phyloP scores from a whole-genome alignment of 495 filamentous ascomycete genomes.

The Tuber calosporum region DNA sequence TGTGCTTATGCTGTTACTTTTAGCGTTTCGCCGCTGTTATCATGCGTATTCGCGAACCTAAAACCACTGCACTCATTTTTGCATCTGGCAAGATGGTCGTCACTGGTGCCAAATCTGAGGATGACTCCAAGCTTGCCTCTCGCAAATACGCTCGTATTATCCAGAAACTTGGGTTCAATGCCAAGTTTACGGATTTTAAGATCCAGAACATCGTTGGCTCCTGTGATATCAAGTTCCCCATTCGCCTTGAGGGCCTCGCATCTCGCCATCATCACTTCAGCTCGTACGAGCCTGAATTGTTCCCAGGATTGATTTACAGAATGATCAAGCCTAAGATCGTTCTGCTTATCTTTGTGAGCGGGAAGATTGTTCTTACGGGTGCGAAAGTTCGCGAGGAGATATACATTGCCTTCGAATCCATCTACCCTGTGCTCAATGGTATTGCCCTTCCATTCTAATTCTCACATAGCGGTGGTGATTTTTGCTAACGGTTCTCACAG shows the following conservation, averaged over 20 bases:
- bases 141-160: conserved; percentile 99
- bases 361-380: conserved; percentile 96
- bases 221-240: conserved; percentile 99
- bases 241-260: conserved; percentile 90
- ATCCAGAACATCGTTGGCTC: conserved; percentile 99
- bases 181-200: conserved; percentile 99
- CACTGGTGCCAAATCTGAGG: conserved; percentile 96
- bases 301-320: conserved; percentile 98
- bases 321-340: conserved; percentile 99
- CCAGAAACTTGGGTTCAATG: conserved; percentile 98
- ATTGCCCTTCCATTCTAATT: conserved; percentile 24
- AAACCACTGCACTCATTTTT: conserved; percentile 97
- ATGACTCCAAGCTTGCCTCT: conserved; percentile 92
- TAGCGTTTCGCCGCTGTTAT: conserved; percentile 99
- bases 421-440: conserved; percentile 97
- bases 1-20: conserved; percentile 45
- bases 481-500: conserved; percentile 45
- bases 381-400: conserved; percentile 99
- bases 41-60: conserved; percentile 99
- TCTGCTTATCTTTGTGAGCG: conserved; percentile 95
- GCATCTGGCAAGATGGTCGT: conserved; percentile 99
- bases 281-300: conserved; percentile 96
- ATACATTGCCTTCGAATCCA: conserved; percentile 97
- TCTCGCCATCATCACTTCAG: conserved; percentile 98
- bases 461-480: not conserved